Conservation (phyloP, 441 rosid species). For the Brassica balearica region DNA sequence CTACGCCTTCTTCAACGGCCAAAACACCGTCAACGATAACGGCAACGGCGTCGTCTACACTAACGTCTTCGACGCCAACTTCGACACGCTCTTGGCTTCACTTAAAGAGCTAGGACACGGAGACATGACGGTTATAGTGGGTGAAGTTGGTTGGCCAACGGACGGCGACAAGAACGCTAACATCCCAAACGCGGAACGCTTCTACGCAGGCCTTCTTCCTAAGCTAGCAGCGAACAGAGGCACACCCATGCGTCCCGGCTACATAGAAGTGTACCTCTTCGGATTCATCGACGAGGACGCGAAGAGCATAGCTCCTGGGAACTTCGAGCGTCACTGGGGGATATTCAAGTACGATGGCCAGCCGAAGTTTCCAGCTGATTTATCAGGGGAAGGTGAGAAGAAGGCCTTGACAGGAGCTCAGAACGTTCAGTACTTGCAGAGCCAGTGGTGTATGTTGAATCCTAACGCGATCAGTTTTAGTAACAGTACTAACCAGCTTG, state of each 20-base stretch:
- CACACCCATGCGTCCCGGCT: constrained; percentile 72
- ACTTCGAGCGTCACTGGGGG: constrained; percentile 95
- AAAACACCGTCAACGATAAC: constrained; percentile 53
- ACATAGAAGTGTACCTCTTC: constrained; percentile 70
- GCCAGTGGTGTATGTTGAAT: constrained; percentile 76
- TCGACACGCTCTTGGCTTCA: constrained; percentile 78
- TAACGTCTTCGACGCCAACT: constrained; percentile 84
- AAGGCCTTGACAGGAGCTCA: constrained; percentile 55
- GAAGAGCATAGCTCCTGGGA: constrained; percentile 83
- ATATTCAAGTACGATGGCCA: constrained; percentile 78
- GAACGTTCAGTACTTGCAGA: constrained; percentile 58
- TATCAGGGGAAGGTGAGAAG: constrained; percentile 72
- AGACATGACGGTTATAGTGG: constrained; percentile 63
- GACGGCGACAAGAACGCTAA: constrained; percentile 82
- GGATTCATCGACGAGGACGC: constrained; percentile 85
- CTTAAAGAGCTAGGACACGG: constrained; percentile 58
- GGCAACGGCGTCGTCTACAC: constrained; percentile 64
- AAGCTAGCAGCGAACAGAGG: constrained; percentile 69
- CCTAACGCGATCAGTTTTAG: constrained; percentile 54
- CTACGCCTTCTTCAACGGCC: constrained; percentile 85
- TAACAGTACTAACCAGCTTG: constrained; percentile 59
- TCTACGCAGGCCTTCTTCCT: constrained; percentile 72
- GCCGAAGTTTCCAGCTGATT: constrained; percentile 68
- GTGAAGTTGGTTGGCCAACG: constrained; percentile 97
- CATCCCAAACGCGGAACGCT: constrained; percentile 59